Conservation (phyloP, 805 yeast species). For the Pichia sporocuriosa region DNA sequence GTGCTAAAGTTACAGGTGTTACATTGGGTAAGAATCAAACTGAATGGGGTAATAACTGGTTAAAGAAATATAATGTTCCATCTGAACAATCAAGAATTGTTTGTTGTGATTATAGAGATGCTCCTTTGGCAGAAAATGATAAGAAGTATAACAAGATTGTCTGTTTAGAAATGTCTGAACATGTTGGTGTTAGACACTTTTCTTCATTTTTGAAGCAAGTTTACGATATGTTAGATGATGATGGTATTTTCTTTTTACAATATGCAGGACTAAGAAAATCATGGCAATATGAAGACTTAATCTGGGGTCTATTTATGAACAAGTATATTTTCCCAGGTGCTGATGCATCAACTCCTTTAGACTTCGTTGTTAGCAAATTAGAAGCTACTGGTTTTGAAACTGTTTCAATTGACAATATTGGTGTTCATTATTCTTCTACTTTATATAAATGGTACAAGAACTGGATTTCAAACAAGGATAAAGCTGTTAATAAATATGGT, state of each 20-base stretch:
- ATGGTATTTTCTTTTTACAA: slow-evolving; percentile 81
- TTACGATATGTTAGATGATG: slow-evolving; percentile 83
- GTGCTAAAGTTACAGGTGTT: slow-evolving; percentile 83
- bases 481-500: slow-evolving; percentile 75
- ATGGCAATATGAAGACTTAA: slow-evolving; percentile 92
- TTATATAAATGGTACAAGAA: slow-evolving; percentile 92
- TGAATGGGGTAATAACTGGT: slow-evolving; percentile 72
- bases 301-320: slow-evolving; percentile 95
- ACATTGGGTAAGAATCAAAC: slow-evolving; percentile 90
- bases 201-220: slow-evolving; percentile 71
- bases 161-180: slow-evolving; percentile 93
- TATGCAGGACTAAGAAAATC: slow-evolving; percentile 85
- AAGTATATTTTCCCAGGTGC: slow-evolving; percentile 96
- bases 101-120: slow-evolving; percentile 85
- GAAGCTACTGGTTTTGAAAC: slow-evolving; percentile 86
- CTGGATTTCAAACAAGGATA: slow-evolving; percentile 81
- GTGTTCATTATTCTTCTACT: slow-evolving; percentile 89
- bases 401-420: slow-evolving; percentile 77
- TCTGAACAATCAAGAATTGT: slow-evolving; percentile 66
- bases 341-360: slow-evolving; percentile 90
- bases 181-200: slow-evolving; percentile 86
- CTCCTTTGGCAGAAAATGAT: slow-evolving; percentile 54
- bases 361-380: slow-evolving; percentile 67
- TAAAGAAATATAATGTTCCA: slow-evolving; percentile 61
- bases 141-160: slow-evolving; percentile 75